These are phyloP conservation scores for Calonectria honghensis DNA, from an alignment of 2,329 filamentous ascomycete genomes.

Conservation along the genomic window DNA sequence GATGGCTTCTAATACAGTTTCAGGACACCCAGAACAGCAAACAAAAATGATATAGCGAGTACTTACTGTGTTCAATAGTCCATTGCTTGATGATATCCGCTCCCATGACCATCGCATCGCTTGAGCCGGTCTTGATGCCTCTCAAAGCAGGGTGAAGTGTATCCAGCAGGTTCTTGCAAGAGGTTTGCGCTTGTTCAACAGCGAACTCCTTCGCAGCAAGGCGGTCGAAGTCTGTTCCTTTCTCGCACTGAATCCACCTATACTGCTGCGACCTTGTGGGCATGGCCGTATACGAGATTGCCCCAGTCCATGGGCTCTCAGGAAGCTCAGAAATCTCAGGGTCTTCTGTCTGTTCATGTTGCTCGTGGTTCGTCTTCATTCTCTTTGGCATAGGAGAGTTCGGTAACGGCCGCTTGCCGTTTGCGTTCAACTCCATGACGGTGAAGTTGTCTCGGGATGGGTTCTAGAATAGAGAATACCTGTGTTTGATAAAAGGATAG, in stretches of 20 bases:
- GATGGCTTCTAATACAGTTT: neutral
- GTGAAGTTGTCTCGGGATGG: neutral
- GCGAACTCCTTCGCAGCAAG: conserved; percentile 38
- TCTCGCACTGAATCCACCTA: conserved; percentile 21
- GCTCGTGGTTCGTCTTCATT: neutral
- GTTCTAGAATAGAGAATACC: neutral
- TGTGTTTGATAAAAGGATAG: neutral
- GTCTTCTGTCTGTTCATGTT: neutral
- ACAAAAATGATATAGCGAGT: too few species aligned
- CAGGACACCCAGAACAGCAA: neutral
- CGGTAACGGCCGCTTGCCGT: neutral
- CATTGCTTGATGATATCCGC: conserved; percentile 26
- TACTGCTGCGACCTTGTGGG: neutral
- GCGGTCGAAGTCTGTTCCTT: neutral
- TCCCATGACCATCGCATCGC: conserved; percentile 27
- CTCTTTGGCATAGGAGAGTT: neutral
- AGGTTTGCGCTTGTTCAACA: neutral
- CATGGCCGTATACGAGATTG: neutral
- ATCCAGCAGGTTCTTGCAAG: neutral
- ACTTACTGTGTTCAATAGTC: conserved; percentile 24
- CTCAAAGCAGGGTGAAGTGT: neutral
- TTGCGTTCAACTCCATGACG: neutral
- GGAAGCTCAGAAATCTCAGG: neutral
- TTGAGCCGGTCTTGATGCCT: neutral
- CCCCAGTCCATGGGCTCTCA: neutral